Conservation (phyloP, 768 basidiomycete genomes). For the Psilocybe cubensis region DNA sequence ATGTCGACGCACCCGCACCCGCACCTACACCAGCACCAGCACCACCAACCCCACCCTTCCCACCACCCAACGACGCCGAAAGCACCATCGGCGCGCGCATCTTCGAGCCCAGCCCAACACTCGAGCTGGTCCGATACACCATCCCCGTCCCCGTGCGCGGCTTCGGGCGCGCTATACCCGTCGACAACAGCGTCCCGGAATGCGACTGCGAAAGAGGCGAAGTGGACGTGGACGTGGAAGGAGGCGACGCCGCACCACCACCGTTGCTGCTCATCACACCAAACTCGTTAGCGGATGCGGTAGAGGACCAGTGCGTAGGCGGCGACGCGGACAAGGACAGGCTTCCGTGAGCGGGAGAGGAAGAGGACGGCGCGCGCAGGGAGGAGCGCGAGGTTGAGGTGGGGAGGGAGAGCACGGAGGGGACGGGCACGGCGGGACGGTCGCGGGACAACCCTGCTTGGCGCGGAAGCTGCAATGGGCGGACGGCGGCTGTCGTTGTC, state of each 20-base stretch:
- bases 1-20: not conserved
- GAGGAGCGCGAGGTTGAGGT: slow-evolving; percentile 18
- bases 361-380: slow-evolving; percentile 19
- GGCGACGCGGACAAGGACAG: slow-evolving; percentile 8
- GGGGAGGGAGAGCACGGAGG: slow-evolving; percentile 13
- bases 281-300: not conserved
- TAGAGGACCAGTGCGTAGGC: slow-evolving; percentile 4
- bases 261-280: too few relatives aligned
- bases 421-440: slow-evolving; percentile 37
- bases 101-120: slow-evolving; percentile 11
- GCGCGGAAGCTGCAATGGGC: slow-evolving; percentile 36
- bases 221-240: slow-evolving; percentile 3
- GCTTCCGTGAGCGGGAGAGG: not conserved
- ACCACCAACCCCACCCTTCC: not conserved
- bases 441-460: slow-evolving; percentile 28
- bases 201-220: slow-evolving; percentile 4
- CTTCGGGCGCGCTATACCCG: slow-evolving; percentile 35
- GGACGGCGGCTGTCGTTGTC: slow-evolving; percentile 24
- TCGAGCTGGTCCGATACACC: slow-evolving; percentile 54
- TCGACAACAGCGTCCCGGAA: slow-evolving; percentile 2
- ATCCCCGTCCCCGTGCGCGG: slow-evolving; percentile 75
- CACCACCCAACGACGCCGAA: slow-evolving; percentile 8
- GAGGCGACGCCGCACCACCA: too few relatives aligned
- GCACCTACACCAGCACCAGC: not conserved
- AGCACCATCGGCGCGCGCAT: slow-evolving; percentile 24